These are phyloP conservation scores for Obelidium mucronatum DNA, from an alignment of 192 early-diverging fungal genomes.

Conservation along the genomic window DNA sequence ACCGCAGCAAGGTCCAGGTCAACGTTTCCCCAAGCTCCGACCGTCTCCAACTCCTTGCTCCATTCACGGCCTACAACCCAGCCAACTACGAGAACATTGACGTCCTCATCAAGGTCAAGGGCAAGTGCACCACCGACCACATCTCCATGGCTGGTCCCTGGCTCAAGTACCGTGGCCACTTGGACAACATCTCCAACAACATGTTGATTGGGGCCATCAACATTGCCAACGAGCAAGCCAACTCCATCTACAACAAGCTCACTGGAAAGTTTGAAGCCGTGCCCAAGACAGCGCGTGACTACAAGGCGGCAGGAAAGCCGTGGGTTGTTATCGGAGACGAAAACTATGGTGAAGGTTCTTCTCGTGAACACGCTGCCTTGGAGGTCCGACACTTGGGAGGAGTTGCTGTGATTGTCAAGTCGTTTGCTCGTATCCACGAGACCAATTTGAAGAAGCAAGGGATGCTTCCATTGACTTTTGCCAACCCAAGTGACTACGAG, in stretches of 20 bases:
- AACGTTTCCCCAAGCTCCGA: slow-evolving; percentile 83
- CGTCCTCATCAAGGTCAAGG: slow-evolving; percentile 93
- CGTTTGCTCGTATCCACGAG: slow-evolving; percentile 99
- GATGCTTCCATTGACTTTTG: slow-evolving; percentile 94
- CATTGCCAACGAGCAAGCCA: slow-evolving; percentile 87
- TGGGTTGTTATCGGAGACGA: slow-evolving; percentile 99
- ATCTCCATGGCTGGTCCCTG: slow-evolving; percentile 97
- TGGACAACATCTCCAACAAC: slow-evolving; percentile 98
- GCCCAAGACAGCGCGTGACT: slow-evolving; percentile 92
- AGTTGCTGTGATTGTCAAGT: slow-evolving; percentile 81
- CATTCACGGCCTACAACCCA: slow-evolving; percentile 86
- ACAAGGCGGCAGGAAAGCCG: slow-evolving; percentile 87
- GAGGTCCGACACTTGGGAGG: slow-evolving; percentile 96
- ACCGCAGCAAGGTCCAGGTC: slow-evolving; percentile 78
- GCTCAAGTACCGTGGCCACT: slow-evolving; percentile 98
- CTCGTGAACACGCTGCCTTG: slow-evolving; percentile 98
- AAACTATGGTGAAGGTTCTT: slow-evolving; percentile 99
- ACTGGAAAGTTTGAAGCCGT: slow-evolving; percentile 80
- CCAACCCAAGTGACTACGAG: slow-evolving; percentile 92
- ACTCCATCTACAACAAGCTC: slow-evolving; percentile 64
- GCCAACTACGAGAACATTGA: slow-evolving; percentile 79
- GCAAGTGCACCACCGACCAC: slow-evolving; percentile 99
- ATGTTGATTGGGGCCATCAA: slow-evolving; percentile 97
- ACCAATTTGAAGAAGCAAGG: slow-evolving; percentile 99
- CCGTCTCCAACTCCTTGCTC: slow-evolving; percentile 87